A percentile compares a stretch with the other conserved stretches of the same genome.
Evolutionary conservation across 768 basidiomycete genomes (phyloP).

Genomic region (Chalciporus sphaerocephalus): DNA sequence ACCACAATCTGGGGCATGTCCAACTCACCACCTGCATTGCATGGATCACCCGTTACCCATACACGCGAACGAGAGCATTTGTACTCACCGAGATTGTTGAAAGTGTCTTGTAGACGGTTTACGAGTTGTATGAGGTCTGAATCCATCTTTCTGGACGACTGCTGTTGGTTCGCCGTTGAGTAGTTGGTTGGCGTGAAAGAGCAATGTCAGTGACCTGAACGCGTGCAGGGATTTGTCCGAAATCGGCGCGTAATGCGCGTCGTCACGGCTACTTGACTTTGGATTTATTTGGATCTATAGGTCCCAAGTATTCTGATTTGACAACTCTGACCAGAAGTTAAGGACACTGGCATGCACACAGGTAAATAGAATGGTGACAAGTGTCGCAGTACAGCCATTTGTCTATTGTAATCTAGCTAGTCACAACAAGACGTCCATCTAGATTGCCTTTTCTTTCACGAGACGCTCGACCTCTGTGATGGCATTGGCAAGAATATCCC

Average conservation of each 20-base stretch:
- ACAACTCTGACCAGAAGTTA: too few relatives aligned
- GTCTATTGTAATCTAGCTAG: conserved; percentile 30
- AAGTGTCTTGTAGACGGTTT: conserved; percentile 92
- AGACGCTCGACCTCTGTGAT: conserved; percentile 90
- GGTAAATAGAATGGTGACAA: conserved; percentile 7
- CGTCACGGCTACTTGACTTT: conserved; percentile 21
- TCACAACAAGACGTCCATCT: conserved; percentile 24
- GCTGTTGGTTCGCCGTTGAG: background rate
- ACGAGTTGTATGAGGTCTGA: conserved; percentile 91
- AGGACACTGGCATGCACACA: background rate
- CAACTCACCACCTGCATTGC: conserved; percentile 69
- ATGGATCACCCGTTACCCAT: conserved; percentile 8
- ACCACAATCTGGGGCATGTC: conserved; percentile 92
- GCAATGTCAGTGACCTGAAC: conserved; percentile 4
- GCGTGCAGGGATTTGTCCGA: conserved; percentile 13
- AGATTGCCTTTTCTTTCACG: conserved; percentile 91
- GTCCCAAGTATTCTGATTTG: conserved; percentile 7
- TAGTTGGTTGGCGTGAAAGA: conserved; percentile 6
- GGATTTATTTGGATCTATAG: conserved; percentile 26
- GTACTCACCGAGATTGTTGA: conserved; percentile 75
- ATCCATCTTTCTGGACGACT: conserved; percentile 59
- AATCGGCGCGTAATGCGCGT: conserved; percentile 26
- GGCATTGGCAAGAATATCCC: conserved; percentile 73
- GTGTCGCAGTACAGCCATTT: conserved; percentile 1
- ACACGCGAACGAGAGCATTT: conserved; percentile 1